Percentiles rank a stretch among this genome's conserved stretches.
phyloP scores from a whole-genome alignment of 1,139 yeast species.

The Suhomyces wounanorum region DNA sequence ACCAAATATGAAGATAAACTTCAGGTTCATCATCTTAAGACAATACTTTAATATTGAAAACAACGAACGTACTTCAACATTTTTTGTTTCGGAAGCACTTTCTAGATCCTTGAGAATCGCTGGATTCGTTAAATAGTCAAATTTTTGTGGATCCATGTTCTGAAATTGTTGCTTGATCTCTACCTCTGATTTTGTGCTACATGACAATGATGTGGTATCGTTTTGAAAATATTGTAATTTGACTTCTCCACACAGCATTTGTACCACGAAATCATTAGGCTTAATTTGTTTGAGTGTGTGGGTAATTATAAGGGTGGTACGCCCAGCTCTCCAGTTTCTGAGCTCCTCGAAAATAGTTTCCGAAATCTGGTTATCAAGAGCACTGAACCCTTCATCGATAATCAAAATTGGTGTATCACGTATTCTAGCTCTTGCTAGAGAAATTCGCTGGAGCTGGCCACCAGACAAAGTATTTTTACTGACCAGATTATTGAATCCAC shows the following conservation, averaged over 20 bases:
- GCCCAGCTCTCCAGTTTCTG: constrained; percentile 60
- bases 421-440: constrained; percentile 78
- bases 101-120: constrained; percentile 28
- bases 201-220: neutral
- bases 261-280: constrained; percentile 53
- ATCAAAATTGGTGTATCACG: constrained; percentile 73
- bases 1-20: constrained; percentile 50
- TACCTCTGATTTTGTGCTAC: neutral
- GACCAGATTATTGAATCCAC: constrained; percentile 57
- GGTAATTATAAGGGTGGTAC: constrained; percentile 78
- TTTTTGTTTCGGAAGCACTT: constrained; percentile 4
- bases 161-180: neutral
- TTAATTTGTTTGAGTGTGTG: constrained; percentile 68
- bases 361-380: constrained; percentile 62
- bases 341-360: constrained; percentile 49
- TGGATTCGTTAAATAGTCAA: constrained; percentile 27
- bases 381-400: constrained; percentile 84
- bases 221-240: constrained; percentile 24
- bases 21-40: constrained; percentile 34
- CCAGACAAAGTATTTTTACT: constrained; percentile 72
- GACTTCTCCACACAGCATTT: constrained; percentile 61
- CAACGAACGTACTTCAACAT: constrained; percentile 28
- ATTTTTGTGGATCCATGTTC: neutral
- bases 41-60: constrained; percentile 38
- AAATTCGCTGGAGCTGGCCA: constrained; percentile 84